These are phyloP conservation scores for Pezicula rhizophila DNA, from an alignment of 2,329 filamentous ascomycete genomes.

Conservation along the genomic window DNA sequence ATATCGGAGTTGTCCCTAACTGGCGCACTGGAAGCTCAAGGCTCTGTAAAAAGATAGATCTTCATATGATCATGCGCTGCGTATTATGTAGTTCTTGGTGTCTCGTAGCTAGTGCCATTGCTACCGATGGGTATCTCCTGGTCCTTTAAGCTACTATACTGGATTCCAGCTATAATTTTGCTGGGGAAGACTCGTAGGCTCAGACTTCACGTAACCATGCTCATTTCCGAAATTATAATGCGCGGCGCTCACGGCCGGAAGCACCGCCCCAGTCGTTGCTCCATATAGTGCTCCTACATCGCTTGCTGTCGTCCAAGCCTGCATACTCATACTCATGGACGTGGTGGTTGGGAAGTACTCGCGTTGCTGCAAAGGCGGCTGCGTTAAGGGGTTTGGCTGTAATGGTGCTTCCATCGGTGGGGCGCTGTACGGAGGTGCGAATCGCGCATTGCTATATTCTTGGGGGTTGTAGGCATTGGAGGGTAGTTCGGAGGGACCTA, in stretches of 20 bases:
- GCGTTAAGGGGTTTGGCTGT: background rate
- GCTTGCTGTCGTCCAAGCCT: constrained; percentile 1
- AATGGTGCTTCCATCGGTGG: background rate
- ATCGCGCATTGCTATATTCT: constrained; percentile 17
- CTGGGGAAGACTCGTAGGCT: constrained; percentile 6
- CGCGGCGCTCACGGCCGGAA: constrained; percentile 9
- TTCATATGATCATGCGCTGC: too few species aligned
- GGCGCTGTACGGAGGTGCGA: constrained; percentile 15
- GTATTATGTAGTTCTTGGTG: background rate
- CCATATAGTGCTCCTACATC: constrained; percentile 2
- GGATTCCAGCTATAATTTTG: constrained; percentile 25
- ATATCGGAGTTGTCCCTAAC: too few species aligned
- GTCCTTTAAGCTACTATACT: constrained; percentile 3
- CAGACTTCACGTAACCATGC: constrained; percentile 18
- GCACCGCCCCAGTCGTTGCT: constrained; percentile 9
- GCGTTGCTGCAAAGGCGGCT: background rate
- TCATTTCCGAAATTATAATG: constrained; percentile 20
- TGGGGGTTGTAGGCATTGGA: constrained; percentile 10
- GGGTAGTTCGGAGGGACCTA: constrained; percentile 19
- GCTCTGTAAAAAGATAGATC: too few species aligned
- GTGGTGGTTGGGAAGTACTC: constrained; percentile 1
- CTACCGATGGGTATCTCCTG: background rate
- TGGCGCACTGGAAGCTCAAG: too few species aligned
- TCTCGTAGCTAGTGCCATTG: background rate
- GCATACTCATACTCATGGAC: constrained; percentile 1